These are phyloP conservation scores for Colletotrichum orbiculare DNA, from an alignment of 2,329 filamentous ascomycete genomes.

Conservation along the genomic window DNA sequence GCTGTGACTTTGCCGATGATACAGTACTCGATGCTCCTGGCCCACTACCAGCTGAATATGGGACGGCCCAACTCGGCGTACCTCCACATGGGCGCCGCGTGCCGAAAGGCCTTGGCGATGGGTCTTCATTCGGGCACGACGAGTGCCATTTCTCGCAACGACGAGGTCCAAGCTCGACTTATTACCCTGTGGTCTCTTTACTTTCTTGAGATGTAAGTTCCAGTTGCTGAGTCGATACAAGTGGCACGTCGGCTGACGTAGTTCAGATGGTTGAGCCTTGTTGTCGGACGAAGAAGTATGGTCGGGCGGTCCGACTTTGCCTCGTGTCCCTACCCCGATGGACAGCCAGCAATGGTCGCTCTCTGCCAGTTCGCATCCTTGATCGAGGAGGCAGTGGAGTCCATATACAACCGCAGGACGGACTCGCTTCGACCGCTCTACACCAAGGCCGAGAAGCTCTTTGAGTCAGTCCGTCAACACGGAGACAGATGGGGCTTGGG, in stretches of 20 bases:
- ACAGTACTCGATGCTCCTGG: conserved; percentile 42
- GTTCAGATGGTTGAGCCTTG: conserved; percentile 25
- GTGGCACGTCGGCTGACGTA: no score
- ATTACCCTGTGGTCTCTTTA: conserved; percentile 45
- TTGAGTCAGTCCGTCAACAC: conserved; percentile 14
- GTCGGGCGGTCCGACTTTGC: conserved; percentile 28
- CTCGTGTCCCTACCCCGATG: conserved; percentile 21
- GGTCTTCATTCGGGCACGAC: conserved; percentile 43
- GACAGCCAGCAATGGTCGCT: conserved; percentile 25
- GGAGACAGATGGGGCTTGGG: conserved; percentile 28
- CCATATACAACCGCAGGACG: conserved; percentile 42
- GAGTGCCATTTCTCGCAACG: conserved; percentile 32
- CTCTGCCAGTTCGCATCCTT: conserved; percentile 30
- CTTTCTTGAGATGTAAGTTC: conserved; percentile 41
- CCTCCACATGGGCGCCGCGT: conserved; percentile 43
- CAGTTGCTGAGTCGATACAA: no score
- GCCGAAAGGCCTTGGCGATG: conserved; percentile 43
- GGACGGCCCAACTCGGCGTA: conserved; percentile 44
- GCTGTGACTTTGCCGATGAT: conserved; percentile 46
- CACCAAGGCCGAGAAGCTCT: conserved; percentile 37
- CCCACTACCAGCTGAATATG: conserved; percentile 44
- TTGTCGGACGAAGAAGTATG: conserved; percentile 27
- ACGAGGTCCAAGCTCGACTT: conserved; percentile 40
- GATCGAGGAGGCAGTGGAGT: conserved; percentile 24
- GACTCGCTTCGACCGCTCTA: conserved; percentile 43